phyloP scores from a whole-genome alignment of 2,329 filamentous ascomycete species.

The Fusarium udum region DNA sequence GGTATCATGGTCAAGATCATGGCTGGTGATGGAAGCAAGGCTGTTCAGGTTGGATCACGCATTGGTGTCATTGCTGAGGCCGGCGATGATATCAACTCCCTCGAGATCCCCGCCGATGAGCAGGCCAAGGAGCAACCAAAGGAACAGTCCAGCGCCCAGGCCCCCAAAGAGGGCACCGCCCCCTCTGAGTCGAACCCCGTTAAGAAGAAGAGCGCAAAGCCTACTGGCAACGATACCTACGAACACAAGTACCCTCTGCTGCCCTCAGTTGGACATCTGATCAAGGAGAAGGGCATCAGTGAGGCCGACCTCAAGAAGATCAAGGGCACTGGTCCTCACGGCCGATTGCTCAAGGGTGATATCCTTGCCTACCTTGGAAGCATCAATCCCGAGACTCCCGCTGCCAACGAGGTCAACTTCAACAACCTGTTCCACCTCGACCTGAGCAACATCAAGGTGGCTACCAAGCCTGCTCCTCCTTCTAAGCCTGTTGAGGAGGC shows the following conservation, averaged over 20 bases:
- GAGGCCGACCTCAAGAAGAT: constrained; percentile 82
- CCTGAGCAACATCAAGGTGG: constrained; percentile 92
- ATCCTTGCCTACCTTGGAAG: constrained; percentile 88
- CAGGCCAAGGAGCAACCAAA: constrained; percentile 73
- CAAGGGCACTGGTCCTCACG: constrained; percentile 85
- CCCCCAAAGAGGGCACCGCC: constrained; percentile 51
- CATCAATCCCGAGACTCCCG: constrained; percentile 77
- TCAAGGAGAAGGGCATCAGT: constrained; percentile 81
- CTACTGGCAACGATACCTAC: constrained; percentile 59
- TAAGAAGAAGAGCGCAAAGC: constrained; percentile 49
- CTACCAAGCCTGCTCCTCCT: constrained; percentile 58
- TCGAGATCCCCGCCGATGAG: constrained; percentile 80
- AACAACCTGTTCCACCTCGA: constrained; percentile 84
- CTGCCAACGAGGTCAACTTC: constrained; percentile 75
- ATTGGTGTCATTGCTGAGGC: constrained; percentile 86
- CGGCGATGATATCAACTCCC: constrained; percentile 78
- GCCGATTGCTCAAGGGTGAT: constrained; percentile 93
- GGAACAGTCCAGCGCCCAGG: constrained; percentile 49
- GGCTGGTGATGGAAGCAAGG: constrained; percentile 76
- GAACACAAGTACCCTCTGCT: constrained; percentile 78
- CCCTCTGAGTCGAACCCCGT: constrained; percentile 47
- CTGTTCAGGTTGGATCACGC: constrained; percentile 78
- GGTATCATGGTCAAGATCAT: constrained; percentile 87
- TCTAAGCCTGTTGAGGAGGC: constrained; percentile 45
- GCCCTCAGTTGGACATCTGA: constrained; percentile 84